Evolutionary conservation across 441 rosid genomes (phyloP).

Genomic region (Pelargonium citronellum): DNA sequence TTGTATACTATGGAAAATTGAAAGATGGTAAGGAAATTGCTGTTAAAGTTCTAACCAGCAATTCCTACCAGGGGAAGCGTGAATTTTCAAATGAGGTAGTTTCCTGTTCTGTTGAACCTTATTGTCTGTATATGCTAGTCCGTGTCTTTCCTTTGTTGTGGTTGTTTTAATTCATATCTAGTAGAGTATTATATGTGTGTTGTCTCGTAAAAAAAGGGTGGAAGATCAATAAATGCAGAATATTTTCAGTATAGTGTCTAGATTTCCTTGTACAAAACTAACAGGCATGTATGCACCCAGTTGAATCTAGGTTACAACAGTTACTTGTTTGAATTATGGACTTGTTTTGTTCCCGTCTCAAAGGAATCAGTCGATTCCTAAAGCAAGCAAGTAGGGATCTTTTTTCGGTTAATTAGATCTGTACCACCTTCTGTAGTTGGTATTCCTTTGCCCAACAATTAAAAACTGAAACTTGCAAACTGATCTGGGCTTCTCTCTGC

Average conservation of each 20-base stretch:
- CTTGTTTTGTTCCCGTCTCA: neutral
- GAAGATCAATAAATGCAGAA: neutral
- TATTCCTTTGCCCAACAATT: neutral
- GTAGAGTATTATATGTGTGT: too few relatives aligned
- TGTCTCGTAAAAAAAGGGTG: too few relatives aligned
- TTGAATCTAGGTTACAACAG: neutral
- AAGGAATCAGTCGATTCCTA: neutral
- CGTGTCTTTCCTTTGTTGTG: slow-evolving; percentile 6
- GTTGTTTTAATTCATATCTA: neutral
- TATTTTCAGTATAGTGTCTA: neutral
- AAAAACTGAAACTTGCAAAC: slow-evolving; percentile 14
- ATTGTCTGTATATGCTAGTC: neutral
- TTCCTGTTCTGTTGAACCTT: slow-evolving; percentile 3
- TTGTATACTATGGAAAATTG: slow-evolving; percentile 75
- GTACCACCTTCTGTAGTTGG: neutral
- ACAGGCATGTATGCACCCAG: neutral
- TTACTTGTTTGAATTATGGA: neutral
- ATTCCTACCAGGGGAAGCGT: slow-evolving; percentile 86
- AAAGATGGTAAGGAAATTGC: slow-evolving; percentile 91
- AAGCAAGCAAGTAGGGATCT: neutral
- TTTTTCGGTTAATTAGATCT: neutral
- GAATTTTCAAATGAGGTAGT: slow-evolving; percentile 91
- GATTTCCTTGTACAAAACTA: neutral
- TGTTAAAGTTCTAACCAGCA: slow-evolving; percentile 66
- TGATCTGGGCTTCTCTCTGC: slow-evolving; percentile 8